Evolutionary conservation across 2,329 filamentous ascomycete species (phyloP).

Genomic region (Clonostachys rhizophaga): DNA sequence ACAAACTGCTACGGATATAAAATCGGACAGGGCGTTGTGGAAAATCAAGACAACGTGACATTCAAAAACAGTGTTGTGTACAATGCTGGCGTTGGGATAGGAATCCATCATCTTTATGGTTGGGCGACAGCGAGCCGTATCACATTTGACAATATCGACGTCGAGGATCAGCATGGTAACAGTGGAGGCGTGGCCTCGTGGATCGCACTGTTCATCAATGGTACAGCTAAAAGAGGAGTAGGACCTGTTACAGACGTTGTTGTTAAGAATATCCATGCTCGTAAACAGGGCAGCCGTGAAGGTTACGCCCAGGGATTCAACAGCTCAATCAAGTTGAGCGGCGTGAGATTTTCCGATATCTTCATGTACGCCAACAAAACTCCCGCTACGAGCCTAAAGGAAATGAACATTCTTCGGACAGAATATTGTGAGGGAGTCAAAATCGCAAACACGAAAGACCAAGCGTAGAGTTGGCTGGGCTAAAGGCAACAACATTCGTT

Average conservation of each 20-base stretch:
- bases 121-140: neutral
- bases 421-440: neutral
- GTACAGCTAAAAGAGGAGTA: neutral
- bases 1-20: constrained; percentile 1
- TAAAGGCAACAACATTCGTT: no score
- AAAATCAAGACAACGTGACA: neutral
- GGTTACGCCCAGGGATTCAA: neutral
- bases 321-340: neutral
- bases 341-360: neutral
- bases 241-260: neutral
- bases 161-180: neutral
- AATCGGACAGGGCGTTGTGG: neutral
- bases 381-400: neutral
- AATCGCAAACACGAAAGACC: neutral
- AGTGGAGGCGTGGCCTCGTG: neutral
- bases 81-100: constrained; percentile 1
- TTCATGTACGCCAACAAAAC: constrained; percentile 1
- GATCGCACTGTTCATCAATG: neutral
- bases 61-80: constrained; percentile 1
- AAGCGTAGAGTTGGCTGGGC: no score
- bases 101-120: neutral
- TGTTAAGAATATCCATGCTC: constrained; percentile 1
- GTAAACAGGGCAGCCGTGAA: neutral
- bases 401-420: neutral
- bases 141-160: constrained; percentile 1